Conservation (phyloP, 805 yeast genomes). For the Candida nemodendra region DNA sequence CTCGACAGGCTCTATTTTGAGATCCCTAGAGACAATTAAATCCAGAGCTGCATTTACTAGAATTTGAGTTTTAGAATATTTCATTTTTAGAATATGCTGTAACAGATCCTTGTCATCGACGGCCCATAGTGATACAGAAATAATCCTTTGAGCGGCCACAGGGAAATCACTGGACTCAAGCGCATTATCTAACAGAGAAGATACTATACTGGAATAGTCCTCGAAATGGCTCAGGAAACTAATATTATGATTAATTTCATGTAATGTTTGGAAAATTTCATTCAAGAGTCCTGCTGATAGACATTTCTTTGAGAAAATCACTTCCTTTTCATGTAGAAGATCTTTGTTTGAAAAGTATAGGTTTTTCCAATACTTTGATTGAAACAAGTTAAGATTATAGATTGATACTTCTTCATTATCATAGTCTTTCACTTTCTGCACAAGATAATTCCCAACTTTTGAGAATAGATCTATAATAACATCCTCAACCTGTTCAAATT, state of each 20-base stretch:
- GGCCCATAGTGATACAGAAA: conserved; percentile 23
- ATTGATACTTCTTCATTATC: conserved; percentile 1
- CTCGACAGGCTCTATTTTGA: conserved; percentile 1
- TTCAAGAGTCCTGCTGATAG: conserved; percentile 26
- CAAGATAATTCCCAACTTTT: conserved; percentile 43
- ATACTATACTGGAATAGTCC: conserved; percentile 1
- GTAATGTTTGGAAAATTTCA: conserved; percentile 24
- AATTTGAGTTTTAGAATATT: not conserved
- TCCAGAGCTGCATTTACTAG: conserved; percentile 4
- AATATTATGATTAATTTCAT: conserved; percentile 3
- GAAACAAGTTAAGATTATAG: conserved; percentile 16
- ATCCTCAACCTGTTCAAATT: conserved; percentile 23
- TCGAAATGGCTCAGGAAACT: not conserved
- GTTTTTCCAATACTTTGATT: conserved; percentile 26
- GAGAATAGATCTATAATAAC: conserved; percentile 39
- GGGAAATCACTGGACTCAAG: not conserved
- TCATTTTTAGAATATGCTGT: conserved; percentile 2
- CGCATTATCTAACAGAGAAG: not conserved
- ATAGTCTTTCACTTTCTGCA: conserved; percentile 17
- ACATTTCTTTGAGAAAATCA: conserved; percentile 8
- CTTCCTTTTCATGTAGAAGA: not conserved
- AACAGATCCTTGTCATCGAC: conserved; percentile 10
- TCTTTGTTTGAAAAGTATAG: conserved; percentile 12
- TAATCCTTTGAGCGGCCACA: conserved; percentile 1
- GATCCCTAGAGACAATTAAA: conserved; percentile 1